Percentiles rank a stretch among this genome's conserved stretches.
phyloP scores from a whole-genome alignment of 257 asterid genomes.

The Orobanche coerulescens region DNA sequence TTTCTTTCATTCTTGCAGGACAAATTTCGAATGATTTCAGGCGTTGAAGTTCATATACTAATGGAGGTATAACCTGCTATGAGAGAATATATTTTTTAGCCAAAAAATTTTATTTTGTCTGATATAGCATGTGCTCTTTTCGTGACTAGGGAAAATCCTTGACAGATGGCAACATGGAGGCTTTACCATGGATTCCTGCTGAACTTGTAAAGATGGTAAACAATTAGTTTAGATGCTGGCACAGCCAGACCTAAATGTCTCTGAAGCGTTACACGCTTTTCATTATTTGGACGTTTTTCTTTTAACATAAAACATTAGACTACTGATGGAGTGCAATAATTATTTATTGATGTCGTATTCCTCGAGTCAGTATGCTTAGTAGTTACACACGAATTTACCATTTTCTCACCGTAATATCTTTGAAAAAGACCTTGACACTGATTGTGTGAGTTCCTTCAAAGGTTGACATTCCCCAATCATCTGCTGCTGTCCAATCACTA shows the following conservation, averaged over 20 bases:
- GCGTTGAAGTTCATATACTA: constrained; percentile 68
- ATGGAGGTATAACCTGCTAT: constrained; percentile 49
- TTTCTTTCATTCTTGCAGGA: constrained; percentile 39
- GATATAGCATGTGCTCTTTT: constrained; percentile 18
- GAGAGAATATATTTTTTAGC: constrained; percentile 11
- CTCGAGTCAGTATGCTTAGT: constrained; percentile 1
- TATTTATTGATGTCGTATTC: constrained; percentile 15
- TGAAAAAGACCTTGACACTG: constrained; percentile 9
- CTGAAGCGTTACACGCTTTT: constrained; percentile 8
- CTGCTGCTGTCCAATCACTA: constrained; percentile 76
- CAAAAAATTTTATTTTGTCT: constrained; percentile 17
- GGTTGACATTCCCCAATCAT: constrained; percentile 73
- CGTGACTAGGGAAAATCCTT: constrained; percentile 43
- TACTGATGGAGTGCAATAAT: neutral
- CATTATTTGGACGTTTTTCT: neutral
- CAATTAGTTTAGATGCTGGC: constrained; percentile 8
- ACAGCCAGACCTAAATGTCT: neutral
- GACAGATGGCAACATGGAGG: constrained; percentile 34
- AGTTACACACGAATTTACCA: neutral
- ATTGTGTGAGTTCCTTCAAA: constrained; percentile 33
- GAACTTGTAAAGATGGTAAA: constrained; percentile 62
- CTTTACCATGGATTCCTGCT: constrained; percentile 66
- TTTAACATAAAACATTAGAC: neutral
- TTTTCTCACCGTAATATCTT: constrained; percentile 7
- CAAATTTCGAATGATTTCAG: constrained; percentile 54